These are phyloP conservation scores for Vitis riparia DNA, from an alignment of 164 flowering plant genomes.

Conservation along the genomic window DNA sequence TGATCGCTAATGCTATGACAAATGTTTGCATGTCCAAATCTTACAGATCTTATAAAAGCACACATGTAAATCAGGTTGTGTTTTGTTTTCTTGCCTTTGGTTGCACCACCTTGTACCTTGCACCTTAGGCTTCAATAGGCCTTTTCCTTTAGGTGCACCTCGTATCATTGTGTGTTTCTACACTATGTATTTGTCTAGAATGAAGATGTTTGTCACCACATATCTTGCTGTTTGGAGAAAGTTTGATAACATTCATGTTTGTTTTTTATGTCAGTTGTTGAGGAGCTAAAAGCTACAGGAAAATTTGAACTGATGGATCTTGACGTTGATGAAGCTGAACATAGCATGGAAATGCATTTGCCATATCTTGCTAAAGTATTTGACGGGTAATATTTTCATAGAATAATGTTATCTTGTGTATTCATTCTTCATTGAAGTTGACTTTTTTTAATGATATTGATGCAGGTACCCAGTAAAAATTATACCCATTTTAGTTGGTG, in stretches of 20 bases:
- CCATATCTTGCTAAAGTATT: slow-evolving; percentile 96
- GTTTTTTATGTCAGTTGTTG: slow-evolving; percentile 48
- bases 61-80: too few species aligned
- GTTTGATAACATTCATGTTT: slow-evolving; percentile 3
- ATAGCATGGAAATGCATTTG: slow-evolving; percentile 99
- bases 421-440: slow-evolving; percentile 1
- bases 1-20: too few species aligned
- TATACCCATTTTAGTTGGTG: slow-evolving; percentile 95
- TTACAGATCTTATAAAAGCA: too few species aligned
- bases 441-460: slow-evolving; percentile 5
- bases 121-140: too few species aligned
- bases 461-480: slow-evolving; percentile 77
- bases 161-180: too few species aligned
- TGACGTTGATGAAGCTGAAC: slow-evolving; percentile 95
- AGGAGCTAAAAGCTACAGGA: slow-evolving; percentile 86
- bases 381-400: slow-evolving; percentile 60
- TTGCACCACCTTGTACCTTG: too few species aligned
- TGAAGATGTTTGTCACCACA: too few species aligned
- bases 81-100: too few species aligned
- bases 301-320: slow-evolving; percentile 91
- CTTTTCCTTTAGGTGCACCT: too few species aligned
- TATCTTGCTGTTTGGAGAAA: neutral
- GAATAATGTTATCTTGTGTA: neutral
- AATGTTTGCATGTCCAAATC: too few species aligned
- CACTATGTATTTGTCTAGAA: too few species aligned